Conservation (phyloP, 1,284 basidiomycete species). For the Flammula alnicola region DNA sequence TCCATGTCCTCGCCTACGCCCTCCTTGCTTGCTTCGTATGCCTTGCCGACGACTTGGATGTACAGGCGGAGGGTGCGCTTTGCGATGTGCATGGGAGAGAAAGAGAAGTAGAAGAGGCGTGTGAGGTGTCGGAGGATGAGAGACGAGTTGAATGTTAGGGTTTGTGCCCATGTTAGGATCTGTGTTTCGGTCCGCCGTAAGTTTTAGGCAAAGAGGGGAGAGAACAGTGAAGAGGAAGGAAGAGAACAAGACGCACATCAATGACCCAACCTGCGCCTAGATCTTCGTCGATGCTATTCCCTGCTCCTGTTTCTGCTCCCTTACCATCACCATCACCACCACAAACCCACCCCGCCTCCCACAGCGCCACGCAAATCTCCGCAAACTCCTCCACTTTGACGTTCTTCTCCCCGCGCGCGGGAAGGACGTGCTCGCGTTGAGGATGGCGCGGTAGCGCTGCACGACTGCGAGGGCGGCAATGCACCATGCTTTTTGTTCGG, state of each 20-base stretch:
- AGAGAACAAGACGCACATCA: slow-evolving; percentile 54
- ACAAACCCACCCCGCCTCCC: slow-evolving; percentile 56
- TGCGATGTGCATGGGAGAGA: slow-evolving; percentile 53
- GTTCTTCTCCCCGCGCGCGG: slow-evolving; percentile 88
- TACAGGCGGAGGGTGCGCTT: slow-evolving; percentile 82
- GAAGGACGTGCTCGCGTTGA: slow-evolving; percentile 74
- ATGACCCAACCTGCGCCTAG: slow-evolving; percentile 73
- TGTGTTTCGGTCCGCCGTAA: slow-evolving; percentile 32
- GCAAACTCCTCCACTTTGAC: slow-evolving; percentile 82
- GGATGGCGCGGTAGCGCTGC: slow-evolving; percentile 69
- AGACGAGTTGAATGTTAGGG: slow-evolving; percentile 90
- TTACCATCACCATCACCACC: neutral
- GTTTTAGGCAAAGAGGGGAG: slow-evolving; percentile 17
- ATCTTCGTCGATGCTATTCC: slow-evolving; percentile 1
- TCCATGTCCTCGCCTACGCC: slow-evolving; percentile 44
- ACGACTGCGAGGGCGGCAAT: slow-evolving; percentile 66
- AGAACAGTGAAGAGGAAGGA: slow-evolving; percentile 15
- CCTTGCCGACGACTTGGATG: slow-evolving; percentile 82
- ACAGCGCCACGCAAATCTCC: slow-evolving; percentile 80
- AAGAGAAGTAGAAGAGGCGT: slow-evolving; percentile 68
- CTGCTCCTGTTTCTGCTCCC: neutral
- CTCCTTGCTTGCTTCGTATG: slow-evolving; percentile 58
- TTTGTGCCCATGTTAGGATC: slow-evolving; percentile 91
- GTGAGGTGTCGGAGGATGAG: slow-evolving; percentile 84
- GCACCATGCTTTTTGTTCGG: slow-evolving; percentile 52